Percentiles rank a stretch among this genome's conserved stretches.
These are phyloP conservation scores for Entomortierella chlamydospora DNA, from an alignment of 192 early-diverging fungal genomes.

Conservation along the genomic window DNA sequence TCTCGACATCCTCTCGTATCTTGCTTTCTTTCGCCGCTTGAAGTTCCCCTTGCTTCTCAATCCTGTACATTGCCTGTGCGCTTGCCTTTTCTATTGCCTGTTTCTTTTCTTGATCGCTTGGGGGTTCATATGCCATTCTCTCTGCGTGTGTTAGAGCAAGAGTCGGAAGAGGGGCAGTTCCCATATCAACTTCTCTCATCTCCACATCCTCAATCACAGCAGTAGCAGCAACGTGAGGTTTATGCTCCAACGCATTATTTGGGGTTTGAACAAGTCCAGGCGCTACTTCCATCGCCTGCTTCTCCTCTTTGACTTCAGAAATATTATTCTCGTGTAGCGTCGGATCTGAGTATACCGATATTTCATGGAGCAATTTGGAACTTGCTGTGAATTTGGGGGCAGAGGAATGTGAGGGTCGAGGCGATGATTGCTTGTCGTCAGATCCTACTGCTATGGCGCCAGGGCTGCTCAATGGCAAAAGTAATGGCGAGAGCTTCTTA, in stretches of 20 bases:
- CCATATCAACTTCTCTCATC: background rate
- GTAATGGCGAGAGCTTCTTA: constrained; percentile 10
- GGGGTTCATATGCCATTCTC: constrained; percentile 10
- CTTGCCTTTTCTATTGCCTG: constrained; percentile 17
- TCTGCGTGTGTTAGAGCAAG: constrained; percentile 7
- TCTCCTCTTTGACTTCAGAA: background rate
- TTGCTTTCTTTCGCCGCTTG: constrained; percentile 19
- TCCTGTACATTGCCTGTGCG: constrained; percentile 4
- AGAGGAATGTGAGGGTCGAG: background rate
- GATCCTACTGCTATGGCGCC: background rate
- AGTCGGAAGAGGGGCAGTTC: background rate
- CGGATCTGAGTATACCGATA: background rate
- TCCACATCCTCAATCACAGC: background rate
- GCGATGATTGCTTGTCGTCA: background rate
- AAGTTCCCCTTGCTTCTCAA: constrained; percentile 9
- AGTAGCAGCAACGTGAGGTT: background rate
- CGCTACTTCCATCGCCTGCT: background rate
- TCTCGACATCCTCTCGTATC: constrained; percentile 28
- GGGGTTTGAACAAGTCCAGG: background rate
- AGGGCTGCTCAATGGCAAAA: constrained; percentile 24
- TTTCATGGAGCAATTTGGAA: constrained; percentile 2
- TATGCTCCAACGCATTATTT: too few relatives aligned
- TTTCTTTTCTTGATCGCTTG: constrained; percentile 24
- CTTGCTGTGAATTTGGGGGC: background rate
- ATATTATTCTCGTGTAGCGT: background rate